A percentile compares a stretch with the other conserved stretches of the same genome.
Conservation (phyloP, 306 rosid species). For the Senna tora region DNA sequence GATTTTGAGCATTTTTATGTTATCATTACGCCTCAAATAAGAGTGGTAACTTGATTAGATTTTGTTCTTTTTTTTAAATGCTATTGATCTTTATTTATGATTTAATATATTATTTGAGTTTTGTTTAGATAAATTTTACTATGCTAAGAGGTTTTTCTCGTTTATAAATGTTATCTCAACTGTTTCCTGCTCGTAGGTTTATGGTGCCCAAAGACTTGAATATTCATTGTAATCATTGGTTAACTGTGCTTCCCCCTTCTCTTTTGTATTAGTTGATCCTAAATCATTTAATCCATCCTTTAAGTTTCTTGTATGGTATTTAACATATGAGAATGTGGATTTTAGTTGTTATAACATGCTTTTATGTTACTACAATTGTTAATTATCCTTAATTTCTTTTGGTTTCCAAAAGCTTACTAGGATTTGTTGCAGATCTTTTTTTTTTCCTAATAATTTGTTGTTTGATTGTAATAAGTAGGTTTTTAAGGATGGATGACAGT, state of each 20-base stretch:
- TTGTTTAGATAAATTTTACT: slow-evolving; percentile 20
- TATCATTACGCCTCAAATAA: slow-evolving; percentile 24
- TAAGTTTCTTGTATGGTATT: background rate
- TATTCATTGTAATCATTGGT: slow-evolving; percentile 4
- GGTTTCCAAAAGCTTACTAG: background rate
- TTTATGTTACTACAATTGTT: background rate
- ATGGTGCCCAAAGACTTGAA: background rate
- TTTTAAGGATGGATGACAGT: background rate
- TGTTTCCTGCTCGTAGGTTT: background rate
- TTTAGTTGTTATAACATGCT: background rate
- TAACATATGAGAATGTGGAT: slow-evolving; percentile 7
- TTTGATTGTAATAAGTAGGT: background rate
- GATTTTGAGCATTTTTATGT: no score
- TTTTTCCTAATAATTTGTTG: background rate
- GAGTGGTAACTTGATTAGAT: slow-evolving; percentile 14
- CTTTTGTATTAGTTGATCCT: background rate
- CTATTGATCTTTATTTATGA: slow-evolving; percentile 6
- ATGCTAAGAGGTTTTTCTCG: slow-evolving; percentile 7
- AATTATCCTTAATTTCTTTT: background rate
- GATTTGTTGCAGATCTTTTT: background rate
- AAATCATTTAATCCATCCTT: slow-evolving; percentile 14
- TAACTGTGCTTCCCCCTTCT: slow-evolving; percentile 2
- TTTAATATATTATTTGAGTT: slow-evolving; percentile 23
- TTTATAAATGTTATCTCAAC: background rate
- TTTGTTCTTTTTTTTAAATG: background rate